Evolutionary conservation across 495 filamentous ascomycete genomes (phyloP).

Genomic region (Penicillium paradoxum): DNA sequence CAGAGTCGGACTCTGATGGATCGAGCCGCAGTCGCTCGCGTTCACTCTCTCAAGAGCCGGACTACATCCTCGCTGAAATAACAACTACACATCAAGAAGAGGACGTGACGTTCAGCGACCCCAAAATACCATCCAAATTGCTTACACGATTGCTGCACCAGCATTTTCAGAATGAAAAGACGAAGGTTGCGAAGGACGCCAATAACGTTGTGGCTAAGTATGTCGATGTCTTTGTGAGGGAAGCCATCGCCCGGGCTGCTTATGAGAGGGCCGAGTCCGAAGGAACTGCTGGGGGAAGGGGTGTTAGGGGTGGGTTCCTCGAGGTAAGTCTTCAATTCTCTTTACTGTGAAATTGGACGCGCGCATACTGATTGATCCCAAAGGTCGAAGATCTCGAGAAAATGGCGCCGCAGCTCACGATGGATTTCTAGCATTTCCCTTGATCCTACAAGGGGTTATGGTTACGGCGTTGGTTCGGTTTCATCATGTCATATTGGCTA

Average conservation of each 20-base stretch:
- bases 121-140: constrained; percentile 66
- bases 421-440: constrained; percentile 64
- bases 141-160: constrained; percentile 72
- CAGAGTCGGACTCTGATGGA: constrained; percentile 21
- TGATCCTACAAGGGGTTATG: background rate
- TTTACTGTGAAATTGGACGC: background rate
- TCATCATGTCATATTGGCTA: constrained; percentile 5
- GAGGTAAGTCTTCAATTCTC: constrained; percentile 53
- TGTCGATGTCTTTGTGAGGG: constrained; percentile 85
- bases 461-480: constrained; percentile 9
- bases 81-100: constrained; percentile 24
- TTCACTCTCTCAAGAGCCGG: constrained; percentile 31
- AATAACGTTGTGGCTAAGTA: constrained; percentile 77
- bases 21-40: constrained; percentile 15
- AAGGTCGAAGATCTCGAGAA: constrained; percentile 76
- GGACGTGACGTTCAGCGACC: constrained; percentile 35
- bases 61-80: constrained; percentile 46
- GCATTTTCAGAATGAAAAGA: constrained; percentile 65
- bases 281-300: constrained; percentile 23
- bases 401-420: constrained; percentile 77
- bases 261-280: constrained; percentile 55
- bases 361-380: constrained; percentile 6
- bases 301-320: constrained; percentile 55
- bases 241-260: constrained; percentile 79
- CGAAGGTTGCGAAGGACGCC: constrained; percentile 73